These are phyloP conservation scores for Neonectria faginata DNA, from an alignment of 2,329 filamentous ascomycete species.

Conservation along the genomic window DNA sequence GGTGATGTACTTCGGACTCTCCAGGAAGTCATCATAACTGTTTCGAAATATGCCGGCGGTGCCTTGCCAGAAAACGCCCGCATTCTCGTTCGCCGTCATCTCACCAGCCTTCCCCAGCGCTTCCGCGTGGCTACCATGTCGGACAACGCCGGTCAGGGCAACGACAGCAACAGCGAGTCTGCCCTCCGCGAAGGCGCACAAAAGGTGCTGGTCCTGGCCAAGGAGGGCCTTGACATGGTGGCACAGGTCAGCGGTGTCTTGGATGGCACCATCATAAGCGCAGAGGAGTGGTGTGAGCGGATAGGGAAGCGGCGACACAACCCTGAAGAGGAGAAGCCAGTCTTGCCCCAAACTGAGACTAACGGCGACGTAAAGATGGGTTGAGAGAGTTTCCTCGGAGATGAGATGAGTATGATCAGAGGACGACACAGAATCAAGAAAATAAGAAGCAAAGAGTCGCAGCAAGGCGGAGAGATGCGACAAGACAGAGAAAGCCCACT, in stretches of 20 bases:
- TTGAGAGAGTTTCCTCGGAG: constrained; percentile 20
- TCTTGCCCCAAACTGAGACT: constrained; percentile 44
- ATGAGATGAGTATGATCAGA: background rate
- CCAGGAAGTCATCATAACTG: constrained; percentile 83
- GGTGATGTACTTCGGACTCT: constrained; percentile 81
- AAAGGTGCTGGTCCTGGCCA: constrained; percentile 84
- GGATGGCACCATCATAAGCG: constrained; percentile 88
- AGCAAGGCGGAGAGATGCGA: background rate
- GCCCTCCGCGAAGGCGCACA: constrained; percentile 70
- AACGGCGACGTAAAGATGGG: constrained; percentile 48
- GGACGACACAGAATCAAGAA: constrained; percentile 1
- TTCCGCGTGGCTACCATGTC: constrained; percentile 78
- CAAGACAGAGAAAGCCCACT: background rate
- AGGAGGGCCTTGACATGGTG: constrained; percentile 95
- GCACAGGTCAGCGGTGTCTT: constrained; percentile 88
- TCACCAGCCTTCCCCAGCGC: constrained; percentile 85
- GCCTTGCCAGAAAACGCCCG: constrained; percentile 90
- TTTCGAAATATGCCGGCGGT: constrained; percentile 91
- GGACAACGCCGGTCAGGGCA: constrained; percentile 44
- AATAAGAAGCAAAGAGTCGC: background rate
- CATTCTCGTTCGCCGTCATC: constrained; percentile 82
- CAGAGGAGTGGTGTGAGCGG: constrained; percentile 90
- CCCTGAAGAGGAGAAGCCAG: constrained; percentile 45
- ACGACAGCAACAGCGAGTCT: constrained; percentile 52
- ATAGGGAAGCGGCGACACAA: constrained; percentile 63